These are phyloP conservation scores for Camellia granthamiana DNA, from an alignment of 148 eudicot genomes.

Conservation along the genomic window DNA sequence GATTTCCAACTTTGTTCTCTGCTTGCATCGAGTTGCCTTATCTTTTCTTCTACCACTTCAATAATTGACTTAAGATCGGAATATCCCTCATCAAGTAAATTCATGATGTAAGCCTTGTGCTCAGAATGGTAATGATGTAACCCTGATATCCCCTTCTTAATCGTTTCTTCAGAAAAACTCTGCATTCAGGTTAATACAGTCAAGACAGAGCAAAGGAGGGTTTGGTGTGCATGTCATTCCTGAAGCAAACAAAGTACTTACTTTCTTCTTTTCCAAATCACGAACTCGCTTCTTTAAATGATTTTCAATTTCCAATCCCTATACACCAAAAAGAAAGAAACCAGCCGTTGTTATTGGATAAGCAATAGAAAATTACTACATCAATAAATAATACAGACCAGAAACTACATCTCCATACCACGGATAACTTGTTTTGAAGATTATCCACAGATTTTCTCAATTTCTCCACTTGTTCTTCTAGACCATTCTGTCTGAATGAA, in stretches of 20 bases:
- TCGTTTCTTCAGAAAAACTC: constrained; percentile 43
- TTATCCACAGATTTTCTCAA: constrained; percentile 53
- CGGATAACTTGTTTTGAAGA: constrained; percentile 60
- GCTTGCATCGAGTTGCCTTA: constrained; percentile 36
- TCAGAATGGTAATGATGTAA: constrained; percentile 58
- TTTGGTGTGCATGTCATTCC: background rate
- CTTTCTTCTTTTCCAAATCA: constrained; percentile 60
- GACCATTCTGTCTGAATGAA: constrained; percentile 85
- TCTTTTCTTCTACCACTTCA: constrained; percentile 45
- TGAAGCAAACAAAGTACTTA: constrained; percentile 32
- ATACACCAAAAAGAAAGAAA: constrained; percentile 15
- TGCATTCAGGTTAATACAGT: constrained; percentile 33
- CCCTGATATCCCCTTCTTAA: constrained; percentile 49
- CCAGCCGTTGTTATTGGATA: constrained; percentile 3
- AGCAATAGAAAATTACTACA: constrained; percentile 9
- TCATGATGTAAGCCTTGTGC: constrained; percentile 43
- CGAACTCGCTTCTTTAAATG: constrained; percentile 67
- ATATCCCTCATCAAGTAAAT: constrained; percentile 58
- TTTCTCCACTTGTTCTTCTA: constrained; percentile 67
- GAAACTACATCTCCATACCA: constrained; percentile 51
- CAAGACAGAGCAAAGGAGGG: background rate
- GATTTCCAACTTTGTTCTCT: constrained; percentile 23
- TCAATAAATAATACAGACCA: background rate
- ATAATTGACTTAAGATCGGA: constrained; percentile 49
- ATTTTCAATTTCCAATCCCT: constrained; percentile 89